Conservation (phyloP, 305 asterid species). For the Stenogyne calaminthoides region DNA sequence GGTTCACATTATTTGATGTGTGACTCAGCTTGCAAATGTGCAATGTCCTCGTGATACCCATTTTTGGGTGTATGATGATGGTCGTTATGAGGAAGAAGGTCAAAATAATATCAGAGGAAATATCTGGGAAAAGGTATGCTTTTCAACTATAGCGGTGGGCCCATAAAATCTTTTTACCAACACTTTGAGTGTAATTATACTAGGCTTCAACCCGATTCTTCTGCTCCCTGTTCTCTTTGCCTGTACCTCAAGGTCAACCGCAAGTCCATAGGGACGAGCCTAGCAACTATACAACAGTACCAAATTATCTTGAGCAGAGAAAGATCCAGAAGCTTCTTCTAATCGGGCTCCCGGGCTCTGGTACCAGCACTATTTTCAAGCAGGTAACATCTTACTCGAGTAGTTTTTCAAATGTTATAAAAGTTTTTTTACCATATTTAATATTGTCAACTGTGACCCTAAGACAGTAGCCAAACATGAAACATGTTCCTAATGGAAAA, state of each 20-base stretch:
- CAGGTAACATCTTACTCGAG: constrained; percentile 53
- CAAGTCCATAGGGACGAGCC: constrained; percentile 75
- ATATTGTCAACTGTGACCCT: neutral
- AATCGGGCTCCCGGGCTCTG: constrained; percentile 85
- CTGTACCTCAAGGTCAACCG: constrained; percentile 86
- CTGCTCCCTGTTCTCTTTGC: constrained; percentile 87
- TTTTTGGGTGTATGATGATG: constrained; percentile 98
- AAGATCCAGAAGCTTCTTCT: constrained; percentile 81
- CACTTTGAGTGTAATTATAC: constrained; percentile 4
- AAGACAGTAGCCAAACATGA: neutral
- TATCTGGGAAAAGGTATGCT: constrained; percentile 88
- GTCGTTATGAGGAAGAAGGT: constrained; percentile 98
- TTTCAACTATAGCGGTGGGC: neutral
- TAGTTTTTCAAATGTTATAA: constrained; percentile 2
- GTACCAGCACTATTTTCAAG: constrained; percentile 94
- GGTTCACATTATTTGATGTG: constrained; percentile 21
- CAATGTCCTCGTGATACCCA: constrained; percentile 99
- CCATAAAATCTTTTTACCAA: constrained; percentile 24
- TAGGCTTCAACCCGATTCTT: constrained; percentile 89
- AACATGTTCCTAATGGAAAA: neutral
- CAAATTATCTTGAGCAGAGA: constrained; percentile 79
- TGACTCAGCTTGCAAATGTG: constrained; percentile 83
- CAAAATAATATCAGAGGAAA: constrained; percentile 97
- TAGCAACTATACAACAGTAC: constrained; percentile 71
- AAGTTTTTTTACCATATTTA: neutral